A percentile compares a stretch with the other conserved stretches of the same genome.
Evolutionary conservation across 2,329 filamentous ascomycete genomes (phyloP).

Genomic region (Malbranchea zuffiana): DNA sequence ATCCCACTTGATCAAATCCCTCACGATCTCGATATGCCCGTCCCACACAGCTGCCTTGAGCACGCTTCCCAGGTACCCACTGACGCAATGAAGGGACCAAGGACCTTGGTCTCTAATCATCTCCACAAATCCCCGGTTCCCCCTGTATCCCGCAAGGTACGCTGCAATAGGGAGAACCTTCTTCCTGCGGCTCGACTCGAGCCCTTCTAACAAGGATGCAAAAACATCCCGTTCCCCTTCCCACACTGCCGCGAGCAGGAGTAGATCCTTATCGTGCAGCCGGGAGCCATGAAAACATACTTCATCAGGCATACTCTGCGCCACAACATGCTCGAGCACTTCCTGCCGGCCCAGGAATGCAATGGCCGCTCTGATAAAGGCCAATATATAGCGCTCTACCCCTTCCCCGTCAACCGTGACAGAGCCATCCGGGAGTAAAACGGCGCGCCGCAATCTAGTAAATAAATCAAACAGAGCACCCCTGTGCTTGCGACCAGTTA

Average conservation of each 20-base stretch:
- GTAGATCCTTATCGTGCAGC: not conserved
- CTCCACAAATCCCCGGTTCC: not conserved
- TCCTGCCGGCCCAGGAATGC: conserved; percentile 1
- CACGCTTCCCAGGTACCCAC: not conserved
- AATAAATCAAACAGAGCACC: too few relatives aligned
- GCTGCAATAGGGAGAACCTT: not conserved
- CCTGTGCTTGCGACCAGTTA: too few relatives aligned
- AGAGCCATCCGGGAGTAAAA: too few relatives aligned
- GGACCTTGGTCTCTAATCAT: not conserved
- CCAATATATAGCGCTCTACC: too few relatives aligned
- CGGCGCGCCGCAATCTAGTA: too few relatives aligned
- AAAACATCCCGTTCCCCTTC: not conserved
- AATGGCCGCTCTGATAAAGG: not conserved
- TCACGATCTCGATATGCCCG: not conserved
- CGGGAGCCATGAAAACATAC: not conserved
- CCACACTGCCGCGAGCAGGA: not conserved
- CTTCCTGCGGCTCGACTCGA: not conserved
- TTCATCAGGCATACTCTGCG: not conserved
- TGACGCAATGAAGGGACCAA: too few relatives aligned
- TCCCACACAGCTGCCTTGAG: not conserved
- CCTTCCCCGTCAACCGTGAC: too few relatives aligned
- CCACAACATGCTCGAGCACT: not conserved
- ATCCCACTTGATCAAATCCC: not conserved
- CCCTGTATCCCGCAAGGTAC: conserved; percentile 1
- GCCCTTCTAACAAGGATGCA: not conserved